phyloP scores from a whole-genome alignment of 2,329 filamentous ascomycete genomes.

The Fusarium tupiense region DNA sequence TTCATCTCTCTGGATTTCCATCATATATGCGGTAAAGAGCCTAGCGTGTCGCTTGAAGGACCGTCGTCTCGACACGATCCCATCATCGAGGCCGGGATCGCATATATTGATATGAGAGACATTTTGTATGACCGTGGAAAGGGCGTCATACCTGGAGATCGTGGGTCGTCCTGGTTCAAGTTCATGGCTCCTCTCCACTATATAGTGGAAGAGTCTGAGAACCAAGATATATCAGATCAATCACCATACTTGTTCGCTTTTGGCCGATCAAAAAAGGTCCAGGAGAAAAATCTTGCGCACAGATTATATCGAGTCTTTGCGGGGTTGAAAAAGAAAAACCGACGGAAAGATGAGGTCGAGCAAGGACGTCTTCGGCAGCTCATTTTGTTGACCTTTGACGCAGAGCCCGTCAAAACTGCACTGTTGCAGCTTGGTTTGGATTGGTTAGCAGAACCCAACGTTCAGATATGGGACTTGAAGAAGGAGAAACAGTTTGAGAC shows the following conservation, averaged over 20 bases:
- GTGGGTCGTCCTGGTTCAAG: constrained; percentile 30
- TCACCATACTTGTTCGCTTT: constrained; percentile 21
- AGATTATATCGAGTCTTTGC: neutral
- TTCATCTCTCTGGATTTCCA: constrained; percentile 18
- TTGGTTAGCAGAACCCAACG: neutral
- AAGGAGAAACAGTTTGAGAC: constrained; percentile 4
- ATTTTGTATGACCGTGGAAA: neutral
- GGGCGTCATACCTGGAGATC: constrained; percentile 1
- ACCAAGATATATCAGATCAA: neutral
- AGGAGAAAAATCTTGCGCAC: neutral
- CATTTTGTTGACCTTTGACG: constrained; percentile 20
- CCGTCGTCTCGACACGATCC: neutral
- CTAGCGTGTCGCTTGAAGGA: neutral
- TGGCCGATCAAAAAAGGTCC: constrained; percentile 16
- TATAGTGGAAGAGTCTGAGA: constrained; percentile 17
- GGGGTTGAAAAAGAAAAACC: constrained; percentile 8
- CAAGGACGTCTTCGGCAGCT: constrained; percentile 1
- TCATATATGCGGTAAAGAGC: constrained; percentile 1
- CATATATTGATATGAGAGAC: constrained; percentile 25
- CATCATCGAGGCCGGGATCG: constrained; percentile 14
- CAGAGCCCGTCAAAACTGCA: neutral
- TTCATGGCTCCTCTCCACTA: constrained; percentile 22
- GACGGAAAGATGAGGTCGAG: neutral
- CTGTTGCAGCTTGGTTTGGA: constrained; percentile 2
- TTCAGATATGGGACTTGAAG: constrained; percentile 19